phyloP scores from a whole-genome alignment of 495 filamentous ascomycete species.

The Aspergillus coremiiformis region DNA sequence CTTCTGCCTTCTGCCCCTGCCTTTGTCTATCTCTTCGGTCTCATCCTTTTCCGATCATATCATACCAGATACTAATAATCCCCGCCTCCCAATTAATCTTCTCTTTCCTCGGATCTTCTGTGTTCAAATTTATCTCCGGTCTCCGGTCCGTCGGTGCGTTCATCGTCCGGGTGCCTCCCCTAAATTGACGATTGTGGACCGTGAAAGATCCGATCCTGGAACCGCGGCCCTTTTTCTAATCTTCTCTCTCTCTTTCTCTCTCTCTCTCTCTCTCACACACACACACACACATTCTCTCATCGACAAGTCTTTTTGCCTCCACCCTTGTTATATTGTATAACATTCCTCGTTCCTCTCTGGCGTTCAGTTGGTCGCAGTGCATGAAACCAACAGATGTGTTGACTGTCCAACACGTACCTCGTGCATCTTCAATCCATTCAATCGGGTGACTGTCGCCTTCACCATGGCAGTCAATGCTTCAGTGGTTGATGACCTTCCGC shows the following conservation, averaged over 20 bases:
- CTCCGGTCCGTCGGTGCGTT: background rate
- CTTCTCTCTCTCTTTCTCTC: background rate
- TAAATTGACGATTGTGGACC: conserved; percentile 3
- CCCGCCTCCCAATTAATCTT: too few relatives aligned
- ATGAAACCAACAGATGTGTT: conserved; percentile 9
- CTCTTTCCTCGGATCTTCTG: too few relatives aligned
- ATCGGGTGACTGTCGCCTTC: conserved; percentile 1
- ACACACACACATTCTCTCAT: too few relatives aligned
- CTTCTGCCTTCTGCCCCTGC: too few relatives aligned
- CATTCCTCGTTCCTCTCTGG: background rate
- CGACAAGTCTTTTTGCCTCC: background rate
- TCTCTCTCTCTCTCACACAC: background rate
- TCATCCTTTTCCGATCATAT: background rate
- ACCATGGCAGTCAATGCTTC: conserved; percentile 38
- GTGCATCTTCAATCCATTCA: background rate
- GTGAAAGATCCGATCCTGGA: background rate
- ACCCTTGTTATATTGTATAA: background rate
- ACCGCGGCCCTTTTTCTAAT: background rate
- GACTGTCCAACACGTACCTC: background rate
- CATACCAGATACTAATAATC: too few relatives aligned
- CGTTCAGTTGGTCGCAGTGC: background rate
- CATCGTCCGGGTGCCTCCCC: background rate
- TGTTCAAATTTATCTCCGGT: too few relatives aligned
- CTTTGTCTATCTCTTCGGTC: background rate
- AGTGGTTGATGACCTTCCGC: conserved; percentile 53